phyloP scores from a whole-genome alignment of 495 filamentous ascomycete genomes.

The Platismatia glauca region DNA sequence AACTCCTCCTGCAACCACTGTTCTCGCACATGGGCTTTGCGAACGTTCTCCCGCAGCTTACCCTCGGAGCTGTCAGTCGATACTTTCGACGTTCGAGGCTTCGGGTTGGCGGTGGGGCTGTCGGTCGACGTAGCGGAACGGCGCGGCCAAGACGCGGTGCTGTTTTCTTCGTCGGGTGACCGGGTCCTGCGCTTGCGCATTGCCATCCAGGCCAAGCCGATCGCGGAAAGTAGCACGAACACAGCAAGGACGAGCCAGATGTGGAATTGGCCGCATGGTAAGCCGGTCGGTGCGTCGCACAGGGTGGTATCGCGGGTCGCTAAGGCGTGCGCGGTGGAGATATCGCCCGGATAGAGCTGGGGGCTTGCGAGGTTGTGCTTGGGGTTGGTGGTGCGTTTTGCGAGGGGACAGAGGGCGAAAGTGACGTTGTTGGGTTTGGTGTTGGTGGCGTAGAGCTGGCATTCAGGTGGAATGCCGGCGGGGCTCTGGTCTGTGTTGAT shows the following conservation, averaged over 20 bases:
- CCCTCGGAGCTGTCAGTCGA: neutral
- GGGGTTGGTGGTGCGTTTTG: neutral
- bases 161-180: neutral
- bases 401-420: neutral
- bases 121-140: neutral
- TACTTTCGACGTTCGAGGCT: too few relatives aligned
- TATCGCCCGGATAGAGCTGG: neutral
- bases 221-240: neutral
- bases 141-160: neutral
- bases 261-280: neutral
- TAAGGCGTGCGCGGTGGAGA: neutral
- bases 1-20: neutral
- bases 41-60: conserved; percentile 5
- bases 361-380: neutral
- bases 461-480: neutral
- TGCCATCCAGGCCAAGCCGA: neutral
- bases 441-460: conserved; percentile 1
- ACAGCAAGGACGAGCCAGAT: neutral
- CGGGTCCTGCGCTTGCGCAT: neutral
- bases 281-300: neutral
- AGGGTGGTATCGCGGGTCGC: neutral
- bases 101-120: neutral
- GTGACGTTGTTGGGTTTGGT: neutral
- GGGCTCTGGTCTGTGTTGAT: neutral
- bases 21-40: neutral